phyloP scores from a whole-genome alignment of 345 rosid species.

The Syzygium aqueum region DNA sequence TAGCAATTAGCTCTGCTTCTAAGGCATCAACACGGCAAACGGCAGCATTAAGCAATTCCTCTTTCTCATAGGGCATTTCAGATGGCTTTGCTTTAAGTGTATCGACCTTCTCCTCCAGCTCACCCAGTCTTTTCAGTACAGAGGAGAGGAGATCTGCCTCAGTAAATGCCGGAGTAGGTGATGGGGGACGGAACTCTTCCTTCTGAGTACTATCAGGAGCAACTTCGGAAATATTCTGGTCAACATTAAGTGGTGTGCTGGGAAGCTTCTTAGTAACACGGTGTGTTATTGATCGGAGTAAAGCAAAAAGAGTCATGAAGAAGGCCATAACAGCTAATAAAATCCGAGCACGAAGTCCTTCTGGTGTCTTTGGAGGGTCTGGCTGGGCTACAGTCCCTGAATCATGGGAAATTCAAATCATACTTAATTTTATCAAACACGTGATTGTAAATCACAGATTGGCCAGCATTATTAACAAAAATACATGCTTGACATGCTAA shows the following conservation, averaged over 20 bases:
- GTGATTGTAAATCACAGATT: not conserved
- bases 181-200: conserved; percentile 51
- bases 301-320: conserved; percentile 45
- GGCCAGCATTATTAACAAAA: not conserved
- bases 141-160: conserved; percentile 58
- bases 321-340: conserved; percentile 41
- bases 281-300: conserved; percentile 38
- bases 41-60: conserved; percentile 89
- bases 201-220: conserved; percentile 11
- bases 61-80: conserved; percentile 98
- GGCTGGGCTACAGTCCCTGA: conserved; percentile 33
- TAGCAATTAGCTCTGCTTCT: conserved; percentile 97
- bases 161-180: conserved; percentile 34
- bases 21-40: conserved; percentile 96
- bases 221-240: conserved; percentile 25
- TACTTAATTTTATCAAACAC: not conserved
- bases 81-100: conserved; percentile 82
- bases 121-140: conserved; percentile 73
- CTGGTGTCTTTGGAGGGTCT: conserved; percentile 37
- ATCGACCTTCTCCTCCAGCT: conserved; percentile 83
- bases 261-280: conserved; percentile 45
- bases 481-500: not conserved
- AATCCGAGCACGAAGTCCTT: conserved; percentile 41
- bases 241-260: conserved; percentile 12
- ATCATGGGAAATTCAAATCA: not conserved